Evolutionary conservation across 768 basidiomycete species (phyloP), one percentile per base, ranked within the genome.

Genomic region (Termitomyces sp.): DNA sequence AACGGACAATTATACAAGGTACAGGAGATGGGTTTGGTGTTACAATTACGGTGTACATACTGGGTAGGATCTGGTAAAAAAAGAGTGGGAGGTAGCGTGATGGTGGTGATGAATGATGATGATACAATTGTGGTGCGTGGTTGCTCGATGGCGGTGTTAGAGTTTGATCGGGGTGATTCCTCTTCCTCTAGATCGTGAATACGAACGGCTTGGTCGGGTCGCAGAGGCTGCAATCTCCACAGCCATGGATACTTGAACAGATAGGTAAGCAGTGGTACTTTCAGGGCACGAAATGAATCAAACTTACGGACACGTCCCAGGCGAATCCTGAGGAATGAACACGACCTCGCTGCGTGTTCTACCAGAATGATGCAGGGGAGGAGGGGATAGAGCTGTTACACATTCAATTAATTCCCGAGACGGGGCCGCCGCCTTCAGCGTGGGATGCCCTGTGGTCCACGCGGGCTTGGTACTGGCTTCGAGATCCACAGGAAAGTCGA

Each of bases 251-350:
- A 35, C 65, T 66, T 35, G 8, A n/a, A 42, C 7, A 24, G 18
- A 35, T 18, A 59, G 46, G 56, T 63, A 18, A 66, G 53, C 32
- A 20, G 39, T n/a, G 22, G 18, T 15, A 40, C 24, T 57, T 42
- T 36, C 0, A 15, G 16, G 15, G 12, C 24, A 49, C 4, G 18
- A 50, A 22, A 42, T 53, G 12, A 35, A 24, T 42, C 20, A 5
- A 44, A 63, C 67, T 63, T 24, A 68, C 67, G 61, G 62, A 55
- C 67, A 68, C 9, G 63, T 66, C 46, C 63, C 67, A 61, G 61
- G 63, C 13, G 61, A 42, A 42, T 66, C 60, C 38, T 59, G 62
- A 39, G 65, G 61, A 22, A 64, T 39, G 55, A 22, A 63, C 59
- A 68, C 59, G 55, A 68, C 61, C 38, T 66, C 57, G 58, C 65